phyloP scores from a whole-genome alignment of 2,329 filamentous ascomycete genomes.

The Magnaporthales sp. region DNA sequence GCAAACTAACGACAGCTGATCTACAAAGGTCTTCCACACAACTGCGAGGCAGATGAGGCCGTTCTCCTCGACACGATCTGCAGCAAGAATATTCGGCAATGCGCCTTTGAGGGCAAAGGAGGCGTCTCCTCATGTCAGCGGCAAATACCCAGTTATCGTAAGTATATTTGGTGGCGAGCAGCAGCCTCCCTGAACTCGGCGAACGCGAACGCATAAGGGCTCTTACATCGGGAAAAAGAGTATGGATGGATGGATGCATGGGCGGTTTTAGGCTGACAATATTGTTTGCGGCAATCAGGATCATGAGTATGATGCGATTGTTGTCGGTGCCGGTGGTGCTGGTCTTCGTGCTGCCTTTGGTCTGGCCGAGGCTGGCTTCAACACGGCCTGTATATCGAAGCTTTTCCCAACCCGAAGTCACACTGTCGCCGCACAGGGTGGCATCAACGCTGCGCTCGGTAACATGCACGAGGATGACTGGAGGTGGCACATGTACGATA shows the following conservation, averaged over 20 bases:
- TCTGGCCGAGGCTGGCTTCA: constrained; percentile 81
- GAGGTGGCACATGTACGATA: constrained; percentile 99
- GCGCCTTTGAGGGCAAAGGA: constrained; percentile 86
- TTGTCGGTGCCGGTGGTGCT: constrained; percentile 77
- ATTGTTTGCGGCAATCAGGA: constrained; percentile 43
- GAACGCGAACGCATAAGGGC: background rate
- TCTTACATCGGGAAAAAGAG: background rate
- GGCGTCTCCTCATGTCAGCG: constrained; percentile 76
- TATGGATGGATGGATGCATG: background rate
- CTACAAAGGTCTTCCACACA: constrained; percentile 6
- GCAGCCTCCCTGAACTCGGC: background rate
- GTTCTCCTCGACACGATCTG: constrained; percentile 81
- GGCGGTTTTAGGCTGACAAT: background rate
- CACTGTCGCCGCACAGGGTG: constrained; percentile 74
- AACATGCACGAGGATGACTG: constrained; percentile 99
- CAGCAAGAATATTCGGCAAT: constrained; percentile 77
- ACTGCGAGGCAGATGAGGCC: constrained; percentile 54
- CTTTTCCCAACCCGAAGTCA: constrained; percentile 80
- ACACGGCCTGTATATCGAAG: constrained; percentile 81
- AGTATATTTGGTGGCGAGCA: constrained; percentile 24
- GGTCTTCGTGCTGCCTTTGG: constrained; percentile 78
- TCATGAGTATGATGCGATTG: constrained; percentile 97
- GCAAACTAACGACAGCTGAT: background rate
- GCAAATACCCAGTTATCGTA: constrained; percentile 91
- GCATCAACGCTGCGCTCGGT: constrained; percentile 80